Evolutionary conservation across 2,329 filamentous ascomycete species (phyloP).

Genomic region (Pyrenophora graminea): DNA sequence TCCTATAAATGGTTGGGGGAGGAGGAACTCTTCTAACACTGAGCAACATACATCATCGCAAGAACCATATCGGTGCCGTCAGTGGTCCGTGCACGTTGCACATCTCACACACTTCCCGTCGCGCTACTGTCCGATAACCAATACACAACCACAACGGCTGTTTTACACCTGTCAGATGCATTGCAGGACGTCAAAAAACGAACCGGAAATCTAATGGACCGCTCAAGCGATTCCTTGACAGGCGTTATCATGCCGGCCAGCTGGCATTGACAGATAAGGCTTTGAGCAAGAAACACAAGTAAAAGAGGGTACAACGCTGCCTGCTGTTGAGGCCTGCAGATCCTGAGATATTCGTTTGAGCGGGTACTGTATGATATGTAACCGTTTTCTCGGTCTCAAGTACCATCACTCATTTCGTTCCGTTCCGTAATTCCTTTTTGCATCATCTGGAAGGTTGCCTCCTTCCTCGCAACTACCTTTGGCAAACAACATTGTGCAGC

Average conservation of each 20-base stretch:
- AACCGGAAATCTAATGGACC: slow-evolving; percentile 21
- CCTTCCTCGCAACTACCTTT: background rate
- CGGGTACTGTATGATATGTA: slow-evolving; percentile 24
- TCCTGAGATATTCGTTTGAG: background rate
- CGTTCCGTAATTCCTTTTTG: background rate
- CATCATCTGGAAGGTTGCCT: slow-evolving; percentile 2
- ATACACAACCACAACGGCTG: slow-evolving; percentile 13
- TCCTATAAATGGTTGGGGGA: too few relatives aligned
- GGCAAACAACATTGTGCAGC: too few relatives aligned
- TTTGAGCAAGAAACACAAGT: slow-evolving; percentile 14
- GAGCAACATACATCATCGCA: slow-evolving; percentile 16
- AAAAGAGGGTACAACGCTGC: slow-evolving; percentile 30
- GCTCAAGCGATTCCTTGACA: slow-evolving; percentile 28
- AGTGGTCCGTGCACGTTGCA: slow-evolving; percentile 37
- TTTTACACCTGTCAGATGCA: slow-evolving; percentile 28
- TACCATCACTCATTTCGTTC: background rate
- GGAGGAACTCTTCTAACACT: background rate
- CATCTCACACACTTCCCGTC: slow-evolving; percentile 37
- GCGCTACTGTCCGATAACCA: slow-evolving; percentile 29
- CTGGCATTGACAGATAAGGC: slow-evolving; percentile 35
- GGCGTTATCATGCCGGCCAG: slow-evolving; percentile 24
- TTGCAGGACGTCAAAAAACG: slow-evolving; percentile 16
- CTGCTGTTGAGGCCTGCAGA: slow-evolving; percentile 25
- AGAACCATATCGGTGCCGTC: slow-evolving; percentile 13
- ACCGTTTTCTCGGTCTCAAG: too few relatives aligned